Base-by-base conservation (phyloP, 371 early-diverging fungal species). In the Mortierella polycephala region DNA sequence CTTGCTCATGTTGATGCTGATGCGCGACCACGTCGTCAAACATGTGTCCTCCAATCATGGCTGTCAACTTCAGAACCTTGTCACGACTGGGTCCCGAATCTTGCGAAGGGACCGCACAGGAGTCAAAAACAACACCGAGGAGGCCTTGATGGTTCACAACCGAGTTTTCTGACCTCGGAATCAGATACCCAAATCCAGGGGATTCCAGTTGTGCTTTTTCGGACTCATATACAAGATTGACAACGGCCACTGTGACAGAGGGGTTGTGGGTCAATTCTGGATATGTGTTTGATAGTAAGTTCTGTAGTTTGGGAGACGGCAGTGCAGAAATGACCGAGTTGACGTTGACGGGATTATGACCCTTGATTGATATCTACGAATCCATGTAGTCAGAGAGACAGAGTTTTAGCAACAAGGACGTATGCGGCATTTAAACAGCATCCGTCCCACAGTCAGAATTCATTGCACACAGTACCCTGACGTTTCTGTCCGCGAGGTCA, bases 101-200 rank as follows among this genome's bases (percentile, higher is more conserved):
- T 64, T 93, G 94, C 7, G 81, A 85, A 1, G 91, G 91, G 69
- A 94, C 74, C 5, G 93, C 86, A 60, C 90, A 91, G 13, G 96
- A 96, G 74, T 98, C 98, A 83, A 96, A 96, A 9, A 97, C 93
- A 18, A 93, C 91, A 14, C 98, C 98, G 13, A 98, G 84, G 10
- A 89, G 87, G 2, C 89, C 88, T 18, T 81, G 76, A 11, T 82
- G 62, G 18, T 86, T 84, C 18, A 84, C 81, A 37, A 86, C 85
- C 60, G 86, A 83, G 57, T 79, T 62, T 54, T 79, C 80, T 1
- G 84, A 76, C 18, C 83, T 74, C 0, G 97, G 97, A 0, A 96
- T 90, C 45, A 98, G 87, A 72, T 93, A 96, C 0, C 98, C 98
- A 83, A 98, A 98, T 0, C 97, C 98, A 30, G 81, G 82, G 1